These are phyloP conservation scores for Blastocrithidia nonstop DNA, from an alignment of 208 protist species.

Conservation along the genomic window DNA sequence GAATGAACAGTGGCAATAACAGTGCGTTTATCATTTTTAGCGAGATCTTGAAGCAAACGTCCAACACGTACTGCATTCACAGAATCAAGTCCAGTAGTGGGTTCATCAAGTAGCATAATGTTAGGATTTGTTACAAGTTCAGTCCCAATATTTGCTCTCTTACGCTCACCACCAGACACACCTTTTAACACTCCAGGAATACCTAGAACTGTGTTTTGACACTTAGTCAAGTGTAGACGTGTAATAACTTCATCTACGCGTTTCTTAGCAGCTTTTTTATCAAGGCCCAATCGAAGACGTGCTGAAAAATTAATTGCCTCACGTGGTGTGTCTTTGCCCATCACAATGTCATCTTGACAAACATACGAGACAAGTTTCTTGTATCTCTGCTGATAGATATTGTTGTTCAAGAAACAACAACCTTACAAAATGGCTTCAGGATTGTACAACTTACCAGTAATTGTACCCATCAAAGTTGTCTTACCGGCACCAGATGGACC, in stretches of 20 bases:
- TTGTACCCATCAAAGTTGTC: constrained; percentile 72
- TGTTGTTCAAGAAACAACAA: constrained; percentile 40
- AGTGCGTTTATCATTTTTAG: constrained; percentile 59
- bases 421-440: constrained; percentile 49
- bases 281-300: constrained; percentile 53
- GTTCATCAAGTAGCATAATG: constrained; percentile 82
- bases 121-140: constrained; percentile 77
- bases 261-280: constrained; percentile 12
- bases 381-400: constrained; percentile 52
- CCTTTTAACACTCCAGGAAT: constrained; percentile 57
- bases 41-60: constrained; percentile 52
- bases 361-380: constrained; percentile 73
- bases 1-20: constrained; percentile 81
- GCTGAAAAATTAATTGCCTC: constrained; percentile 75
- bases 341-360: constrained; percentile 84
- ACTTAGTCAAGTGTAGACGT: constrained; percentile 44
- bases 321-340: constrained; percentile 60
- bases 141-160: constrained; percentile 80
- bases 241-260: constrained; percentile 52
- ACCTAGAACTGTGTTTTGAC: constrained; percentile 66
- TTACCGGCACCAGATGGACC: constrained; percentile 80
- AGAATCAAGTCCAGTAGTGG: constrained; percentile 77
- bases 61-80: constrained; percentile 71
- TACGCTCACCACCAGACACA: constrained; percentile 75
- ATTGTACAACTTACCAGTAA: constrained; percentile 33